A percentile compares a stretch with the other conserved stretches of the same genome.
These are phyloP conservation scores for Pichia phayaonensis DNA, from an alignment of 805 yeast genomes.

Conservation along the genomic window DNA sequence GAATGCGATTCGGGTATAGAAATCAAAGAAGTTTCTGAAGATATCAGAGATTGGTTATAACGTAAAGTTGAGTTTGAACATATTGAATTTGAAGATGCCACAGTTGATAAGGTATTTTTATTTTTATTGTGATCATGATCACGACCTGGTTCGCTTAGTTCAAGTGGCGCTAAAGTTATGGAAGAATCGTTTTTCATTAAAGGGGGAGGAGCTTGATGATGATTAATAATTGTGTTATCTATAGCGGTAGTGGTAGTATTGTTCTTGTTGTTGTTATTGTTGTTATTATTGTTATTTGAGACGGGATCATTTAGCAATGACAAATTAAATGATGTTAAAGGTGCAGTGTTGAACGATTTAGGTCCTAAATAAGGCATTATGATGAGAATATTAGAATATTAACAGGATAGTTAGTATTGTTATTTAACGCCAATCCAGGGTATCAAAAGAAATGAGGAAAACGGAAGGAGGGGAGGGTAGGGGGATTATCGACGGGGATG, in stretches of 20 bases:
- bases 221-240: background rate
- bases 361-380: slow-evolving; percentile 31
- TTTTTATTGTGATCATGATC: background rate
- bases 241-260: background rate
- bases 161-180: background rate
- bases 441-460: too few species aligned
- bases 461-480: too few species aligned
- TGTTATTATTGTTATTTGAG: background rate
- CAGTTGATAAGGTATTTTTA: slow-evolving; percentile 12
- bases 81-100: slow-evolving; percentile 20
- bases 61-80: too few species aligned
- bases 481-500: too few species aligned
- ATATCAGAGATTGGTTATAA: slow-evolving; percentile 3
- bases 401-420: background rate
- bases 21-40: slow-evolving; percentile 2
- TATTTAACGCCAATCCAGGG: too few species aligned
- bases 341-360: slow-evolving; percentile 29
- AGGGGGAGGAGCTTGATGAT: background rate
- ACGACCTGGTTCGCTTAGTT: too few species aligned
- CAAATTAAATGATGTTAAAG: slow-evolving; percentile 26
- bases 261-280: background rate
- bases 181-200: background rate
- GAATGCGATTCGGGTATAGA: slow-evolving; percentile 6
- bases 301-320: slow-evolving; percentile 21
- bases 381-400: background rate